phyloP scores from a whole-genome alignment of 1,284 basidiomycete genomes.

The Dichomitus squalens region DNA sequence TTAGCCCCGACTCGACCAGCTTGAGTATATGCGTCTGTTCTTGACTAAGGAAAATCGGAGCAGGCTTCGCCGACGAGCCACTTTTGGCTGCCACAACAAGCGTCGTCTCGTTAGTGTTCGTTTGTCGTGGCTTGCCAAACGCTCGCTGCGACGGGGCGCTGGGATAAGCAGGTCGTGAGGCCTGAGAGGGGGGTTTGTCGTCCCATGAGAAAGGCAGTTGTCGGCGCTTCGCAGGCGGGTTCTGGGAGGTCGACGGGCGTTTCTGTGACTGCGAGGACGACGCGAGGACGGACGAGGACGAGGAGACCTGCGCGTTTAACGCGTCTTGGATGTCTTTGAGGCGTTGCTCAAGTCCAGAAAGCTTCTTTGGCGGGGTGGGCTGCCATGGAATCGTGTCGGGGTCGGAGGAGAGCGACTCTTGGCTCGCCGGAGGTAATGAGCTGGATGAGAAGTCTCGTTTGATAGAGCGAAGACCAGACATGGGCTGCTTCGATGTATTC shows the following conservation, averaged over 20 bases:
- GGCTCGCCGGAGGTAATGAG: conserved; percentile 26
- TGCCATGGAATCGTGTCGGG: conserved; percentile 26
- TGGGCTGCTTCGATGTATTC: conserved; percentile 27
- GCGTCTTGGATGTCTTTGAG: conserved; percentile 57
- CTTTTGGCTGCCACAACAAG: conserved; percentile 21
- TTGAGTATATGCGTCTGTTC: conserved; percentile 85
- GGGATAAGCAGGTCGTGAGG: conserved; percentile 28
- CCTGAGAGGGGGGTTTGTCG: conserved; percentile 4
- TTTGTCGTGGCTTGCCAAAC: conserved; percentile 14
- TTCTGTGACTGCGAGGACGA: conserved; percentile 41
- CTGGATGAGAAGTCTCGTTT: conserved; percentile 36
- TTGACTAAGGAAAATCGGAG: conserved; percentile 65
- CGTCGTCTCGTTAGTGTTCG: conserved; percentile 13
- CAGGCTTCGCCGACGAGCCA: conserved; percentile 36
- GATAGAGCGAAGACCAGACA: conserved; percentile 32
- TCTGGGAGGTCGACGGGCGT: conserved; percentile 42
- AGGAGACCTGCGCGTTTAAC: conserved; percentile 31
- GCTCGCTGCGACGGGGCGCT: conserved; percentile 25
- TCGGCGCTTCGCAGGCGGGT: conserved; percentile 47
- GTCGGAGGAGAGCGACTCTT: conserved; percentile 19
- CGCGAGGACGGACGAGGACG: conserved; percentile 24
- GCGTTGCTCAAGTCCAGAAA: conserved; percentile 40
- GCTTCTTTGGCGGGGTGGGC: conserved; percentile 25
- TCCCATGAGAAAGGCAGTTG: conserved; percentile 55
- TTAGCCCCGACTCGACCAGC: conserved; percentile 72